Conservation (phyloP, 179 eudicot species). For the Gypsophila paniculata region DNA sequence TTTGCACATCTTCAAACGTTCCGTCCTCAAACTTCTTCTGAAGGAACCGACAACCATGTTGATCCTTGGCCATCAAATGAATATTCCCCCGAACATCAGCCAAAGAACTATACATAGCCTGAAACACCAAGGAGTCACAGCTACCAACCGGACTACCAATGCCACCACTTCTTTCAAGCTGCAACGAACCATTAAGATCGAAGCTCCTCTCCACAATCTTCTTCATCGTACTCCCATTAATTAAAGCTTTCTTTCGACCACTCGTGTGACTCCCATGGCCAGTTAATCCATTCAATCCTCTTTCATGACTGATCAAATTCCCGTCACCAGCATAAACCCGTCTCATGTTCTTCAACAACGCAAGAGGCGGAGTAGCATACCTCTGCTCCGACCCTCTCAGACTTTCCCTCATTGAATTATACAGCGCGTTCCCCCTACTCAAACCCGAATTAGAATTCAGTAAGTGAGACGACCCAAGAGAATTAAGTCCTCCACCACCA, state of each 20-base stretch:
- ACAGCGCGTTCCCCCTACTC: conserved; percentile 18
- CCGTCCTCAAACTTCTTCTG: conserved; percentile 71
- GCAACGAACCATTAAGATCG: conserved; percentile 27
- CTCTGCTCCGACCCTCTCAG: conserved; percentile 26
- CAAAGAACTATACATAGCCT: conserved; percentile 40
- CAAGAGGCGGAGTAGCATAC: conserved; percentile 18
- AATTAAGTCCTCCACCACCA: conserved; percentile 24
- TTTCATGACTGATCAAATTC: conserved; percentile 34
- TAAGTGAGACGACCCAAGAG: conserved; percentile 27
- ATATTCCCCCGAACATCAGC: conserved; percentile 47
- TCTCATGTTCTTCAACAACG: conserved; percentile 29
- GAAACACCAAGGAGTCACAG: conserved; percentile 26
- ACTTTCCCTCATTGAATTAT: conserved; percentile 27
- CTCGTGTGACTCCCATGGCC: too few species aligned
- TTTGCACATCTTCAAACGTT: conserved; percentile 44
- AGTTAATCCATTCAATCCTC: conserved; percentile 31
- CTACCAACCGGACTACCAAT: conserved; percentile 26
- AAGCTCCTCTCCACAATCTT: conserved; percentile 31
- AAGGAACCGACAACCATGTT: conserved; percentile 71
- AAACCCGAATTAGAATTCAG: conserved; percentile 26
- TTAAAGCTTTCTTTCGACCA: conserved; percentile 23
- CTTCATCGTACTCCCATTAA: conserved; percentile 18
- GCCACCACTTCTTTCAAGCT: conserved; percentile 29
- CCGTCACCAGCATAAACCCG: conserved; percentile 35
- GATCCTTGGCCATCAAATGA: conserved; percentile 69